A percentile compares a stretch with the other conserved stretches of the same genome.
Evolutionary conservation across 176 grass and related monocot species (phyloP).

Genomic region (Ananas comosus): DNA sequence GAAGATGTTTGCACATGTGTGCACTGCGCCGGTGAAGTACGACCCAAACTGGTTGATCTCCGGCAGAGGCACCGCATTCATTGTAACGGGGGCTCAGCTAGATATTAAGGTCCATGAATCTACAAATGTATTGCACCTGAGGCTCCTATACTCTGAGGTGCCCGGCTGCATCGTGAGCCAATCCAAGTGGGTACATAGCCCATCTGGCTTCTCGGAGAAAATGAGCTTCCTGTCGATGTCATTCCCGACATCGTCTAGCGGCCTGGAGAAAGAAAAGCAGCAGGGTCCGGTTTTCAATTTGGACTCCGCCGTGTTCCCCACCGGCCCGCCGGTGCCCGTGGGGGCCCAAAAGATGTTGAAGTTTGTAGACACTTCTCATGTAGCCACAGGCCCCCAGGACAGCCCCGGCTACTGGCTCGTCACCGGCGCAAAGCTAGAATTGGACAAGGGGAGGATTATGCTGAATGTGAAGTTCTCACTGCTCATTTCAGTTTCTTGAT

Average conservation of each 20-base stretch:
- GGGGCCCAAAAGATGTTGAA: slow-evolving; percentile 56
- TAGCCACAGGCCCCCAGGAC: slow-evolving; percentile 72
- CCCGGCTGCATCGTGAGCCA: slow-evolving; percentile 37
- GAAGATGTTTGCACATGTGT: slow-evolving; percentile 69
- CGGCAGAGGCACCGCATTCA: slow-evolving; percentile 17
- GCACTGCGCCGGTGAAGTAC: slow-evolving; percentile 73
- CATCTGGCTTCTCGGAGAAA: slow-evolving; percentile 31
- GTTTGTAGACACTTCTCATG: slow-evolving; percentile 63
- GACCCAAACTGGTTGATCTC: slow-evolving; percentile 30
- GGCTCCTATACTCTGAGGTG: slow-evolving; percentile 61
- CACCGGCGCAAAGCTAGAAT: slow-evolving; percentile 71
- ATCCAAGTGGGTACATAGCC: slow-evolving; percentile 51
- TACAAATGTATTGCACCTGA: slow-evolving; percentile 48
- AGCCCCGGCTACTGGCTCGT: slow-evolving; percentile 77
- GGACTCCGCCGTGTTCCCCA: slow-evolving; percentile 61
- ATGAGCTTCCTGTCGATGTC: slow-evolving; percentile 45
- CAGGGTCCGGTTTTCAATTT: slow-evolving; percentile 12
- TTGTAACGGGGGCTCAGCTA: slow-evolving; percentile 70
- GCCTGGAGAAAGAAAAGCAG: slow-evolving; percentile 19
- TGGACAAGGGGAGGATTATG: slow-evolving; percentile 72
- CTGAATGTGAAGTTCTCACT: slow-evolving; percentile 86
- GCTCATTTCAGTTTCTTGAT: slow-evolving; percentile 47
- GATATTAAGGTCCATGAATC: slow-evolving; percentile 33
- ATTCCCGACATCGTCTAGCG: slow-evolving; percentile 15
- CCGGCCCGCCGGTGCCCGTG: slow-evolving; percentile 52